Percentiles rank a stretch among this genome's conserved stretches.
phyloP scores from a whole-genome alignment of 306 rosid genomes.

The Sechiopsis laciniata region DNA sequence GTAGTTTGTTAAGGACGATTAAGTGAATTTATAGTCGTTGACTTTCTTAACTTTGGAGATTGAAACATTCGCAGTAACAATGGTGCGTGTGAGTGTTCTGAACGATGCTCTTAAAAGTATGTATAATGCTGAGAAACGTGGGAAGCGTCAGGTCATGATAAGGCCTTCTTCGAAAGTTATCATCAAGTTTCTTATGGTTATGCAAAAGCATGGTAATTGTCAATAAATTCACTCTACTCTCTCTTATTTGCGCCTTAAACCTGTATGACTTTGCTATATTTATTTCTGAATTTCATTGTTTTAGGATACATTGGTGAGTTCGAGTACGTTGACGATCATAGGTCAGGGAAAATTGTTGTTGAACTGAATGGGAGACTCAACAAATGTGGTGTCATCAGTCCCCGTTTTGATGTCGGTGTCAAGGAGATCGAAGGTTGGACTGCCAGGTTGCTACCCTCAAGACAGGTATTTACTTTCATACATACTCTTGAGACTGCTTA shows the following conservation, averaged over 20 bases:
- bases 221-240: neutral
- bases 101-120: constrained; percentile 27
- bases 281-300: neutral
- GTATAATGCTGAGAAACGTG: constrained; percentile 27
- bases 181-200: constrained; percentile 22
- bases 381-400: constrained; percentile 23
- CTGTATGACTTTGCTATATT: neutral
- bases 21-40: neutral
- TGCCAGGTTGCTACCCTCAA: constrained; percentile 23
- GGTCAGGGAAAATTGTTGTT: constrained; percentile 26
- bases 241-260: neutral
- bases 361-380: constrained; percentile 23
- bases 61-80: neutral
- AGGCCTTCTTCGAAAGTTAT: constrained; percentile 23
- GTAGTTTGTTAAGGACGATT: neutral
- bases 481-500: too few relatives aligned
- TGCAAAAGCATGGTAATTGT: constrained; percentile 22
- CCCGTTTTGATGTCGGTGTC: constrained; percentile 24
- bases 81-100: constrained; percentile 24
- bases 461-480: constrained; percentile 17
- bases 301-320: constrained; percentile 24
- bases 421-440: constrained; percentile 27
- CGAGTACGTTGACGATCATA: constrained; percentile 22
- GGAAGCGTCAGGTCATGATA: constrained; percentile 23
- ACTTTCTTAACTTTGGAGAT: too few relatives aligned